Conservation (phyloP, 2,329 filamentous ascomycete genomes). For the Colletotrichum paranaense region DNA sequence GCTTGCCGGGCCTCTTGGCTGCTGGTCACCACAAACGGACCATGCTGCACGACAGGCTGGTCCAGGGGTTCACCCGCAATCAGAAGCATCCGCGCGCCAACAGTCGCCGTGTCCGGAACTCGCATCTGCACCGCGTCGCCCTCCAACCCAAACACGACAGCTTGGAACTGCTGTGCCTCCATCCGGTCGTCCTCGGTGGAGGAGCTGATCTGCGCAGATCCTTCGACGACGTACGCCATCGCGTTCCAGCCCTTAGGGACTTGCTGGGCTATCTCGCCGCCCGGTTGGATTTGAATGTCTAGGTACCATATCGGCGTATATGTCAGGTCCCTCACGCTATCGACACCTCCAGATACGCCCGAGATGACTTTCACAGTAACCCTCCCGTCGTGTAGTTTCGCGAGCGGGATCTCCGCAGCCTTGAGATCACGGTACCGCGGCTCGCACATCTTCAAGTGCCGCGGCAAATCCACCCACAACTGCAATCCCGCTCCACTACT, state of each 20-base stretch:
- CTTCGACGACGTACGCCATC: constrained; percentile 86
- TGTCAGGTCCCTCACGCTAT: constrained; percentile 88
- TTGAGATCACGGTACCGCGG: constrained; percentile 90
- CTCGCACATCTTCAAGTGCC: constrained; percentile 85
- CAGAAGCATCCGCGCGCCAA: constrained; percentile 72
- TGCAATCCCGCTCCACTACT: constrained; percentile 87
- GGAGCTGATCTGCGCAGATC: constrained; percentile 71
- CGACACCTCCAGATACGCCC: constrained; percentile 83
- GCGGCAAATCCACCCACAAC: constrained; percentile 93
- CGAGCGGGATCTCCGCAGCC: constrained; percentile 81
- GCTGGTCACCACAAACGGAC: constrained; percentile 81
- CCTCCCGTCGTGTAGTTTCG: constrained; percentile 75
- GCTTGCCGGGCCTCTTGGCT: constrained; percentile 80
- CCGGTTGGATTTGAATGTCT: constrained; percentile 83
- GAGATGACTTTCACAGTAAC: constrained; percentile 91
- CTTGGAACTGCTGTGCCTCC: constrained; percentile 78
- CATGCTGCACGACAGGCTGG: constrained; percentile 84
- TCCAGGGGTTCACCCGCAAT: constrained; percentile 83
- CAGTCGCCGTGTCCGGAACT: constrained; percentile 72
- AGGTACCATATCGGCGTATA: constrained; percentile 97
- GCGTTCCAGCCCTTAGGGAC: constrained; percentile 88
- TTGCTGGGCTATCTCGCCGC: constrained; percentile 79
- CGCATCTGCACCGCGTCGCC: constrained; percentile 80
- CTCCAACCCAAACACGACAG: constrained; percentile 84
- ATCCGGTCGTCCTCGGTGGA: constrained; percentile 45